Percentiles rank a stretch among this genome's conserved stretches.
Evolutionary conservation across 1,284 basidiomycete genomes (phyloP).

Genomic region (Marasmius tenuissimus): DNA sequence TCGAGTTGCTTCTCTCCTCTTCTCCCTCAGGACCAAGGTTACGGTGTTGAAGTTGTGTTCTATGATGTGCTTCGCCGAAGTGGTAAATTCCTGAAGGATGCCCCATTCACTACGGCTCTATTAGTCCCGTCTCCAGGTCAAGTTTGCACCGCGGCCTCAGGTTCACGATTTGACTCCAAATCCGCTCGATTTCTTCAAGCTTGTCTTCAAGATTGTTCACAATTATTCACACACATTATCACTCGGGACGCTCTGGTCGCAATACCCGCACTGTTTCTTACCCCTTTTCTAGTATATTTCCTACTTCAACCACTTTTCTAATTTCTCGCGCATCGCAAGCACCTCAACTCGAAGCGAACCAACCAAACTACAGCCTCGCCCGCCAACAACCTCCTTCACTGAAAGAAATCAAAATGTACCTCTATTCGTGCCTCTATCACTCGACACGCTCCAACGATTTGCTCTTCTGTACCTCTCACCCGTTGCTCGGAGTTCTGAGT

Average conservation of each 20-base stretch:
- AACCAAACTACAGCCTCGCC: neutral
- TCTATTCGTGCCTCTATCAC: neutral
- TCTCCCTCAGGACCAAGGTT: no score
- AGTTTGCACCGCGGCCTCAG: no score
- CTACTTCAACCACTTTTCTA: conserved; percentile 7
- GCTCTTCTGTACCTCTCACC: neutral
- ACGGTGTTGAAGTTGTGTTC: no score
- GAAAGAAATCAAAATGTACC: neutral
- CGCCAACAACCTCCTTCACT: neutral
- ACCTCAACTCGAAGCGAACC: conserved; percentile 38
- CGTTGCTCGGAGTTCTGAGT: conserved; percentile 31
- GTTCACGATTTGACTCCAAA: no score
- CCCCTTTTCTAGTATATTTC: neutral
- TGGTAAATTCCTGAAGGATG: no score
- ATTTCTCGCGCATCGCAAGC: conserved; percentile 26
- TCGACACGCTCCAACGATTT: neutral
- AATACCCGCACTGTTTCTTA: neutral
- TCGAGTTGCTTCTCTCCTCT: no score
- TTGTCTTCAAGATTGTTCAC: neutral
- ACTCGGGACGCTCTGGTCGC: neutral
- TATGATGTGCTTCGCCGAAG: no score
- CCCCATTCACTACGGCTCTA: no score
- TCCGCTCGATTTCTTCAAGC: neutral
- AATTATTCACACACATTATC: neutral
- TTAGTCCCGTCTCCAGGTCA: no score